Base-by-base conservation (phyloP, 2,329 filamentous ascomycete species). In the Helotiales sp. region DNA sequence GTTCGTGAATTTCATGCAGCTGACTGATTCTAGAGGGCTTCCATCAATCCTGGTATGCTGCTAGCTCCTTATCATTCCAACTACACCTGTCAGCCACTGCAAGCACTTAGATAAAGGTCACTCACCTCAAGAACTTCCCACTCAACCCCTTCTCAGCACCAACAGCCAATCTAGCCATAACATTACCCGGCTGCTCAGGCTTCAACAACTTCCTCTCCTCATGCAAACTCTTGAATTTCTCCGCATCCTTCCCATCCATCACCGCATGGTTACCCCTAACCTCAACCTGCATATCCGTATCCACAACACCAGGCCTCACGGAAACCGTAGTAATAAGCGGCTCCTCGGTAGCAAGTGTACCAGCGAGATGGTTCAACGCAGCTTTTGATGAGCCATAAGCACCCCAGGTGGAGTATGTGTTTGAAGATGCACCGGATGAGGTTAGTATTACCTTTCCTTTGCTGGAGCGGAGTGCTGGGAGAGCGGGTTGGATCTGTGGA, bases 211-310 rank as follows among this genome's bases (percentile, higher is more conserved):
- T 86, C 15, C 93, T 93, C 6, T 86, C 84, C 71, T 88, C 85
- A 76, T 93, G 90, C 17, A 91, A 84, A 0, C 86, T 82, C 13
- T 87, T 82, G 74, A 98, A 98, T 73, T 86, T 89, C 20, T 82
- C 79, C 26, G 82, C 82, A 72, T 89, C 85, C 61, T 83, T 82
- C 22, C 80, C 79, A 71, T 87, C 85, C 85, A 92, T 87, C 17
- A 79, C 80, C 30, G 81, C 83, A 7, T 85, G 82, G 78, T 96
- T 91, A 66, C 88, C 89, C 60, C 96, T 84, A 65, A 99, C 86
- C 65, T 91, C 86, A n/a, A 85, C 85, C 78, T 97, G 94, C 94
- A 97, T 97, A 61, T 90, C 90, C 0, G 94, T 97, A 76, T 97
- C 91, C 7, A 96, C 91, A 54, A 92, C 88, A 2, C 94, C 94